Evolutionary conservation across 805 yeast genomes (phyloP), one percentile per base, ranked within the genome.

Genomic region (Candida qinlingensis): DNA sequence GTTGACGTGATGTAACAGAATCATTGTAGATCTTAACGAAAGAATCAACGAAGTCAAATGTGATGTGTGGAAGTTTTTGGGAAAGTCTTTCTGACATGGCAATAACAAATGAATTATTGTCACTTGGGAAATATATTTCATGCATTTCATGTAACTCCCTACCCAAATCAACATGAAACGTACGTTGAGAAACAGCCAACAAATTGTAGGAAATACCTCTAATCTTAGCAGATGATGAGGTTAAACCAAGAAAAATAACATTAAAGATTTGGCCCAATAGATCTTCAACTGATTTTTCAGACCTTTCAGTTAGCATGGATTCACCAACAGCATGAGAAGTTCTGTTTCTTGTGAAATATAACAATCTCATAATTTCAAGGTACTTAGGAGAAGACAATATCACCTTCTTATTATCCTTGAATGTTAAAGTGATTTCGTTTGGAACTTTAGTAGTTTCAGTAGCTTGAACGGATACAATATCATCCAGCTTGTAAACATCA

Each of bases 61-160:
- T 78, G 57, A 85, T 63, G 7, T 74, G 69, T 0, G 94, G 89
- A 46, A 76, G 74, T 10, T 71, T 65, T 6, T 56, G 49, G 0
- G 96, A 76, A n/a, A 87, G 61, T n/a, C 74, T 71, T 11, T 72
- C 68, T 2, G 89, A 79, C 6, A 85, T 65, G 0, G 77, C 62
- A 3, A 76, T 74, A 10, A 85, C 76, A 65, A 83, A 85, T 8
- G 80, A 75, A 6, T 81, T 74, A 41, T 81, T 76, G 54, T 85
- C 85, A 36, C 77, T 74, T 1, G 96, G 95, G 56, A 86, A 81
- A 12, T 81, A 77, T 25, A 83, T 75, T 30, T 77, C 85, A 7
- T 76, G 75, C 1, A 86, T 76, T 40, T 75, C 75, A 12, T 73
- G 75, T 27, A 80, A 68, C 3, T 74, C 72, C 31, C 79, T 72